Conservation (phyloP, 257 asterid species). For the Nemophila menziesii region DNA sequence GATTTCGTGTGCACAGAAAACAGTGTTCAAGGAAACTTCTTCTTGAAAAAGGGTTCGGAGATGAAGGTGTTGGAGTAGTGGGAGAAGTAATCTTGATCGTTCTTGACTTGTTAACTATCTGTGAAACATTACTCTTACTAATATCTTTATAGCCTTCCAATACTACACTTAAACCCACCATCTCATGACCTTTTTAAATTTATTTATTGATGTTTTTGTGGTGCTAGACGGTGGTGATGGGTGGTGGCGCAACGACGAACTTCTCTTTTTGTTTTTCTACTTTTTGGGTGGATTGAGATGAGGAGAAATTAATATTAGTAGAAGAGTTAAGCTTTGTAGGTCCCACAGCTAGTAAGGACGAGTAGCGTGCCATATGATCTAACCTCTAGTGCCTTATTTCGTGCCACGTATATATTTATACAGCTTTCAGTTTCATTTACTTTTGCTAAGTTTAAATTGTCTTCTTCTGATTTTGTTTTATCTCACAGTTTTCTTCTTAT, state of each 20-base stretch:
- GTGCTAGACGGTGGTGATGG: conserved; percentile 12
- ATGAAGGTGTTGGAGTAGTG: conserved; percentile 12
- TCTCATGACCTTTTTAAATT: conserved; percentile 32
- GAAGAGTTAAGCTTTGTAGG: conserved; percentile 5
- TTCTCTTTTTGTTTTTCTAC: too few species aligned
- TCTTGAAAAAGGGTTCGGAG: conserved; percentile 17
- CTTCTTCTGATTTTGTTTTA: conserved; percentile 3
- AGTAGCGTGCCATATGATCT: conserved; percentile 15
- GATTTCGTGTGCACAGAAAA: conserved; percentile 58
- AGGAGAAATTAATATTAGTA: conserved; percentile 14
- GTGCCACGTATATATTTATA: conserved; percentile 48
- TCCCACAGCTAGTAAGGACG: conserved; percentile 11
- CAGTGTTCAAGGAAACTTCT: conserved; percentile 45
- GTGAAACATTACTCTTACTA: conserved; percentile 10
- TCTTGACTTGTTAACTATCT: conserved; percentile 57
- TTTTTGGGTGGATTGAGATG: conserved; percentile 1
- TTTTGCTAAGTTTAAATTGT: conserved; percentile 10
- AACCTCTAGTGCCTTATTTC: conserved; percentile 36
- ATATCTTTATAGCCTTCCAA: conserved; percentile 35
- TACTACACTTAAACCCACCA: conserved; percentile 89
- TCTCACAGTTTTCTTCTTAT: background rate
- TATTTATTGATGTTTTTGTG: background rate
- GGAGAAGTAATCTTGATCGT: conserved; percentile 41
- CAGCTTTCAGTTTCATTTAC: conserved; percentile 20
- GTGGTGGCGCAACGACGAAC: too few species aligned